These are phyloP conservation scores for Ogataea wickerhamii DNA, from an alignment of 805 yeast genomes.

Conservation along the genomic window DNA sequence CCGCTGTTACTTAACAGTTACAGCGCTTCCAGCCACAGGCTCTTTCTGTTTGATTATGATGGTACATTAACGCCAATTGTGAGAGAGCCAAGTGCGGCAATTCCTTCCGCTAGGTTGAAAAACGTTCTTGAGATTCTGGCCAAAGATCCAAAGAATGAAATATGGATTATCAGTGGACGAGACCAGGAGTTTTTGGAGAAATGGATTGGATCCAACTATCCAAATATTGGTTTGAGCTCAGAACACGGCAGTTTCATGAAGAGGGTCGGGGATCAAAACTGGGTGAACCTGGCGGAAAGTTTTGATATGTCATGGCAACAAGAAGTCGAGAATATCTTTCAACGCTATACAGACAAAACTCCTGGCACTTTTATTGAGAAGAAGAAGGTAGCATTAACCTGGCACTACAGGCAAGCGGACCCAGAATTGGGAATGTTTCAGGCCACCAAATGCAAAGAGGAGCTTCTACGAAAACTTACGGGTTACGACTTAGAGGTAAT, in stretches of 20 bases:
- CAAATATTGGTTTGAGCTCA: constrained; percentile 78
- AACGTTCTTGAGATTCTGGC: constrained; percentile 56
- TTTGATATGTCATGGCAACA: constrained; percentile 93
- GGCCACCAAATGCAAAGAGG: constrained; percentile 68
- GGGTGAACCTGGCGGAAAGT: constrained; percentile 82
- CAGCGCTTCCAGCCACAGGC: constrained; percentile 56
- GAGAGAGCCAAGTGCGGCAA: constrained; percentile 96
- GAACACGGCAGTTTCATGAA: constrained; percentile 97
- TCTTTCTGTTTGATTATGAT: constrained; percentile 92
- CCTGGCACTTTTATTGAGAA: constrained; percentile 86
- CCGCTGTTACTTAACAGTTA: constrained; percentile 61
- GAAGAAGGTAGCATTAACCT: constrained; percentile 90
- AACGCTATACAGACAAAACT: constrained; percentile 75
- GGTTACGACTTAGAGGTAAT: constrained; percentile 87
- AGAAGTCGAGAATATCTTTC: constrained; percentile 72
- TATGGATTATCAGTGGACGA: constrained; percentile 96
- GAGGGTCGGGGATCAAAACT: constrained; percentile 55
- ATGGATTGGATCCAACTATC: constrained; percentile 72
- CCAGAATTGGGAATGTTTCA: constrained; percentile 90
- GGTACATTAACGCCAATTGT: constrained; percentile 98
- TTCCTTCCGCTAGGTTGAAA: constrained; percentile 75
- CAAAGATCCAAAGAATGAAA: constrained; percentile 74
- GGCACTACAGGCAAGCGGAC: constrained; percentile 96
- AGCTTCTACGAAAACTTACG: constrained; percentile 53
- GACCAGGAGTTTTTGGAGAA: constrained; percentile 85